Base-by-base conservation (phyloP, 2,329 filamentous ascomycete species). In the Diaporthe sp. region DNA sequence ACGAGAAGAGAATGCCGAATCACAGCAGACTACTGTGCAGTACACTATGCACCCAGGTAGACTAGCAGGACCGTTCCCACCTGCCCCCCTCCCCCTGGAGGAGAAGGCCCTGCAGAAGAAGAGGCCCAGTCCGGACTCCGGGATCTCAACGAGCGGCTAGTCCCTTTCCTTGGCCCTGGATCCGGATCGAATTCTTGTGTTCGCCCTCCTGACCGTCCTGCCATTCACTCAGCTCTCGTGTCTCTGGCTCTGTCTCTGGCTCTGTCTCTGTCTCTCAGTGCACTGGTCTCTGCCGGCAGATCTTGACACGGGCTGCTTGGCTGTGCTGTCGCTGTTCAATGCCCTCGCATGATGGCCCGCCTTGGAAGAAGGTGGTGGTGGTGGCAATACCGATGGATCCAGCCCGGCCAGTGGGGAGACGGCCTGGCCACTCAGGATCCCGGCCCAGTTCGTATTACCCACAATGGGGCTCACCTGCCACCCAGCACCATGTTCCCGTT, bases 401-500 rank as follows among this genome's bases (percentile, higher is more conserved):
- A 35, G 61, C 56, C 32, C 50, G 61, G 27, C 56, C 56, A 32
- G 59, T 65, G 42, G 61, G 44, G 61, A 22, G 44, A 32, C 7
- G 30, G 61, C 47, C 63, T 51, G 63, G 63, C 63, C 63, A 68
- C 63, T 68, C 63, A 68, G 47, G 6, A 68, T 27, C 63, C 63
- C 63, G 47, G 63, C 63, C 63, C 47, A 68, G 63, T 53, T 68
- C 63, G 63, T 68, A 68, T 68, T 68, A 19, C 47, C 63, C 63
- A 53, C 63, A 53, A 68, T 68, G 63, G 63, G 47, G 47, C 47
- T 68, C 63, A 68, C 63, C 61, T 32, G 61, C 37, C 61, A 35
- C 30, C 63, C 63, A 75, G 61, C 66, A 51, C 66, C 44, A 42
- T 75, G 74, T 66, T 74, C 72, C 73, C 68, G 53, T 56, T 74